Evolutionary conservation across 2,329 filamentous ascomycete genomes (phyloP).

Genomic region (Pestalotiopsis sp.): DNA sequence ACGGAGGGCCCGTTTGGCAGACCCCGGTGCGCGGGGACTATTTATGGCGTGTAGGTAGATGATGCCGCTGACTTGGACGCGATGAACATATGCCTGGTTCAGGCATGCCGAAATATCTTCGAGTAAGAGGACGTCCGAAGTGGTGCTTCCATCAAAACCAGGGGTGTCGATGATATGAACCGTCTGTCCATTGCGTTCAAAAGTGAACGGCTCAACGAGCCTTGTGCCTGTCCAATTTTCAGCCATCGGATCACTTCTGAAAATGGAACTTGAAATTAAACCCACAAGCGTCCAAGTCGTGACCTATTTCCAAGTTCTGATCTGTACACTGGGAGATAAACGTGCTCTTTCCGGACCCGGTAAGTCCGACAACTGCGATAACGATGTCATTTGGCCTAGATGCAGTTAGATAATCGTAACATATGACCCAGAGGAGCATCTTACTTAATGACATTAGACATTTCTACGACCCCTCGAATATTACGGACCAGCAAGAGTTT

Average conservation of each 20-base stretch:
- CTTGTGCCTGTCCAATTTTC: background rate
- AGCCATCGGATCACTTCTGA: background rate
- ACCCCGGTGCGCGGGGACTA: background rate
- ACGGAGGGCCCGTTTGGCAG: background rate
- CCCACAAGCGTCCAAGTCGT: background rate
- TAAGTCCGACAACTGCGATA: background rate
- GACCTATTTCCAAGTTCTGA: background rate
- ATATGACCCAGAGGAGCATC: background rate
- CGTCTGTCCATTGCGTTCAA: background rate
- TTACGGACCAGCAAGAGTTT: background rate
- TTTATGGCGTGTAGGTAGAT: background rate
- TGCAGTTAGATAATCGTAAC: background rate
- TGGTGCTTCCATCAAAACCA: background rate
- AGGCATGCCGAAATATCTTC: background rate
- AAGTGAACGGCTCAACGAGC: background rate
- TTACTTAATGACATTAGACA: background rate
- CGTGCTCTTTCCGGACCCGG: background rate
- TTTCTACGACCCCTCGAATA: background rate
- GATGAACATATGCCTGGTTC: background rate
- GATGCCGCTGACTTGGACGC: background rate
- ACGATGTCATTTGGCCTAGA: background rate
- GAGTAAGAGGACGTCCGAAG: background rate
- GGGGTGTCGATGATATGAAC: background rate
- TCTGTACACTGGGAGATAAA: background rate
- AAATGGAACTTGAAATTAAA: background rate